Evolutionary conservation across 345 rosid genomes (phyloP).

Genomic region (Citrus sinensis): DVS_A1.0 CM039168.1:9743001-9743500

Average conservation of each 20-base stretch:
- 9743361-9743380: too few species aligned
- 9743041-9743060: constrained; percentile 76
- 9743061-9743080: constrained; percentile 42
- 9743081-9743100: not conserved
- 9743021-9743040: constrained; percentile 90
- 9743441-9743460: too few species aligned
- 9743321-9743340: too few species aligned
- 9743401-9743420: too few species aligned
- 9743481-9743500: too few species aligned
- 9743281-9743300: too few species aligned
- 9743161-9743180: not conserved
- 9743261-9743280: not conserved
- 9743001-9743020: constrained; percentile 85
- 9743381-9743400: too few species aligned
- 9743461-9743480: too few species aligned
- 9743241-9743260: not conserved
- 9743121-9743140: not conserved
- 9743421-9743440: too few species aligned
- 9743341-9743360: too few species aligned
- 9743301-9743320: too few species aligned
- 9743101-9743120: not conserved
- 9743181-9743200: not conserved
- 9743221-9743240: not conserved
- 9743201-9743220: not conserved
- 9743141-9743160: not conserved